These are phyloP conservation scores for Cryptomeria japonica DNA, from an alignment of 75 land plant species.

Conservation along the genomic window DNA sequence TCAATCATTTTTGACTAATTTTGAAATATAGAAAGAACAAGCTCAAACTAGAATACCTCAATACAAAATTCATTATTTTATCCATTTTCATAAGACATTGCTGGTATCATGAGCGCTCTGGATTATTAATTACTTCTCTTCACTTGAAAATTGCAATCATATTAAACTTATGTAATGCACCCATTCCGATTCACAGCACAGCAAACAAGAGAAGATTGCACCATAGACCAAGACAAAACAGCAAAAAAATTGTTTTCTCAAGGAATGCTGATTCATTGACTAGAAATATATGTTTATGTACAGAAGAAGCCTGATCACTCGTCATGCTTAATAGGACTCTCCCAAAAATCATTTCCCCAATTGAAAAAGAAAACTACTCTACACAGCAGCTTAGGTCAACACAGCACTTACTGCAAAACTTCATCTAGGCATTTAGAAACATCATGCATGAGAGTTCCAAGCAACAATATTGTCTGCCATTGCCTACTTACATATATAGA, in stretches of 20 bases:
- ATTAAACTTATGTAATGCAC: not conserved
- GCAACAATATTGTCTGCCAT: not conserved
- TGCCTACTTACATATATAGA: not conserved
- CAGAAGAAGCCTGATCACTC: not conserved
- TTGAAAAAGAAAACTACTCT: not conserved
- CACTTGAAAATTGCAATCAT: too few relatives aligned
- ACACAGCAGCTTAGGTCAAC: not conserved
- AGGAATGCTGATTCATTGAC: not conserved
- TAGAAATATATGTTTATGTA: not conserved
- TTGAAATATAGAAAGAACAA: too few relatives aligned
- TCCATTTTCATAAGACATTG: too few relatives aligned
- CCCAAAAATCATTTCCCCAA: not conserved
- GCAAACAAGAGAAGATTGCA: not conserved
- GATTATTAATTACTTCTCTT: too few relatives aligned
- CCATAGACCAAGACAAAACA: not conserved
- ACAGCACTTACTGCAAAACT: slow-evolving; percentile 3
- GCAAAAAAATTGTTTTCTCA: not conserved
- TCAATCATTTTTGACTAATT: too few relatives aligned
- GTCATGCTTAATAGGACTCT: not conserved
- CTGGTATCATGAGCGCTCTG: too few relatives aligned
- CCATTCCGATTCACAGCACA: not conserved
- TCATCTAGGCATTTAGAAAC: not conserved
- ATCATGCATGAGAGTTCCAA: not conserved
- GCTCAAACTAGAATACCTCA: too few relatives aligned
- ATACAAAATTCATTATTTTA: too few relatives aligned